phyloP scores from a whole-genome alignment of 164 flowering plant genomes.

The Vitis rotundifolia region DNA sequence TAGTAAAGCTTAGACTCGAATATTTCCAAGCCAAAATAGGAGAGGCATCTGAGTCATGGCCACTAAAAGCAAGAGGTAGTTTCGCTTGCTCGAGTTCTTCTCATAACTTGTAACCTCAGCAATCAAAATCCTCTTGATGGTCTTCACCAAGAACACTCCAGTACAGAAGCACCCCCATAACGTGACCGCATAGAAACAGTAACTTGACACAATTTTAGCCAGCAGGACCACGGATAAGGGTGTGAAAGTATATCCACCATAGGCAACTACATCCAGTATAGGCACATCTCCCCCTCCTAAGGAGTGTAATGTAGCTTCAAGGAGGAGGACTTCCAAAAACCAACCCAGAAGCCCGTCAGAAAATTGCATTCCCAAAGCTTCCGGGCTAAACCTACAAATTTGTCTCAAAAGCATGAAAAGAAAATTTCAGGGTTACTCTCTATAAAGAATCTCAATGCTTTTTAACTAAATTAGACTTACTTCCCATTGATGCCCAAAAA shows the following conservation, averaged over 20 bases:
- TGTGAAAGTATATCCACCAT: slow-evolving; percentile 13
- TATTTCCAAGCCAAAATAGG: slow-evolving; percentile 11
- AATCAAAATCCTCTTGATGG: slow-evolving; percentile 13
- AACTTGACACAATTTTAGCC: slow-evolving; percentile 4
- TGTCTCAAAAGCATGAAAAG: no score
- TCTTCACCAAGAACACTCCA: slow-evolving; percentile 16
- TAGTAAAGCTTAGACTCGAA: neutral
- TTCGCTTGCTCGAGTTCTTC: slow-evolving; percentile 8
- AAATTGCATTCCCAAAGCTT: slow-evolving; percentile 12
- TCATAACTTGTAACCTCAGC: slow-evolving; percentile 4
- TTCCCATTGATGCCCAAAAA: slow-evolving; percentile 31
- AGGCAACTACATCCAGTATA: slow-evolving; percentile 10
- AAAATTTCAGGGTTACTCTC: no score
- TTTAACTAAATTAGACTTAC: slow-evolving; percentile 16
- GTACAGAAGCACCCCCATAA: slow-evolving; percentile 17
- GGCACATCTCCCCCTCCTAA: slow-evolving; percentile 14
- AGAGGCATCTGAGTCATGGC: slow-evolving; percentile 1
- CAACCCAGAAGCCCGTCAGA: slow-evolving; percentile 6
- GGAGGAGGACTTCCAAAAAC: slow-evolving; percentile 11
- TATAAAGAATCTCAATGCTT: no score
- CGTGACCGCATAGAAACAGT: slow-evolving; percentile 6
- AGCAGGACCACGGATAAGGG: neutral
- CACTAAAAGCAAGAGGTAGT: slow-evolving; percentile 11
- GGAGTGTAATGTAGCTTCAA: slow-evolving; percentile 11
- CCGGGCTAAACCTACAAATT: slow-evolving; percentile 17